Base-by-base conservation (phyloP, 1,284 basidiomycete species). In the Laetiporus sulphureus region DNA sequence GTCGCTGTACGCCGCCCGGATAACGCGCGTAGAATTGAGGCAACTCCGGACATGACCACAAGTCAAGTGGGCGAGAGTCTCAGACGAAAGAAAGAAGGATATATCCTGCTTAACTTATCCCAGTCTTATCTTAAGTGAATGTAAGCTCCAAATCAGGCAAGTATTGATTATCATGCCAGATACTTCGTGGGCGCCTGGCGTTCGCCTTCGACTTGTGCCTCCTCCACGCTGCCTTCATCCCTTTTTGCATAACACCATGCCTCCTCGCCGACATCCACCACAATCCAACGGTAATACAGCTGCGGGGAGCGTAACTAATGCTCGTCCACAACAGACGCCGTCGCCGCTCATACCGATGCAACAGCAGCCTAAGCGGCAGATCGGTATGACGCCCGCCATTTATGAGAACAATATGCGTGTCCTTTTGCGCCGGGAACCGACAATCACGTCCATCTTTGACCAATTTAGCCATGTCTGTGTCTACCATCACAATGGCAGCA, bases 401-500 rank as follows among this genome's bases (percentile, higher is more conserved):
- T 87, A 88, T 59, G 64, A 76, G 50, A 75, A 79, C 65, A 94
- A 94, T 67, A 77, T 93, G 63, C 88, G 83, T 56, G 86, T 91
- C 46, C 70, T 94, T 18, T 75, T 82, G 40, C 75, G 87, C 43
- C 77, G 88, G 57, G 91, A 94, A 54, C 75, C 88, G 0, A 76
- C 79, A 36, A 91, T 93, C 55, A 65, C 73, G 29, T 77, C 78
- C 31, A 90, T 94, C 51, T 77, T 91, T 48, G 84, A 90, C 59
- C 83, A 88, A 51, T 90, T 91, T 62, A 83, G 79, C 51, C 86
- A 91, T 65, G 85, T 91, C 44, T 86, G 83, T 61, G 68, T 88
- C 41, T 88, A 87, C 54, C 77, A 82, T 53, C 72, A 79, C 56
- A 77, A 83, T 49, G 80, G 75, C 8, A 64, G 70, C 50, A 80